Evolutionary conservation across 1,139 yeast genomes (phyloP).

Genomic region (Candida mesenterica): DNA sequence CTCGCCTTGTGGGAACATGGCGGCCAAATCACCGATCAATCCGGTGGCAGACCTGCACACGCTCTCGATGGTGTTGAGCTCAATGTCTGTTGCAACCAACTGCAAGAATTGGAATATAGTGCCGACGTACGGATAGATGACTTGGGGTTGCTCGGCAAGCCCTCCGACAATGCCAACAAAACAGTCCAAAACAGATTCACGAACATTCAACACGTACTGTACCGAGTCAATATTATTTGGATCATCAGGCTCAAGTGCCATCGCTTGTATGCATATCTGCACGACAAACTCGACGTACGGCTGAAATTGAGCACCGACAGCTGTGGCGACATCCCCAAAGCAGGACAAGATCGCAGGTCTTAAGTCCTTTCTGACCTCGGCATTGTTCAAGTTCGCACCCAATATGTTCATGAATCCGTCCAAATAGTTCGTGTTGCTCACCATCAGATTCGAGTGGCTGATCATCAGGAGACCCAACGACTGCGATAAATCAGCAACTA

Average conservation of each 20-base stretch:
- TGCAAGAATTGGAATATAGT: slow-evolving; percentile 71
- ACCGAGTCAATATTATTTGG: slow-evolving; percentile 62
- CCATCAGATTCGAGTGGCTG: slow-evolving; percentile 54
- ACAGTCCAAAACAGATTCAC: slow-evolving; percentile 89
- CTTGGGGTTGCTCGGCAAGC: slow-evolving; percentile 64
- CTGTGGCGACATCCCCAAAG: slow-evolving; percentile 92
- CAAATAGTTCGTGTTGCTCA: slow-evolving; percentile 49
- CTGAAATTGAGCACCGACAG: slow-evolving; percentile 72
- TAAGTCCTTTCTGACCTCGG: slow-evolving; percentile 70
- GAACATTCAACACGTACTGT: slow-evolving; percentile 70
- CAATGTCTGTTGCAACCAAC: slow-evolving; percentile 57
- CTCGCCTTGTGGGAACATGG: slow-evolving; percentile 77
- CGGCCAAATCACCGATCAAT: slow-evolving; percentile 85
- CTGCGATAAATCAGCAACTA: slow-evolving; percentile 96
- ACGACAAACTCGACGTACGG: slow-evolving; percentile 79
- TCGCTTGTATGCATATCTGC: slow-evolving; percentile 63
- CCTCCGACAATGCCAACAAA: slow-evolving; percentile 96
- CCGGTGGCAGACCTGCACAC: slow-evolving; percentile 82
- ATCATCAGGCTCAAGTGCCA: slow-evolving; percentile 52
- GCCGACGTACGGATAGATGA: slow-evolving; percentile 61
- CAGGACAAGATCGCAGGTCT: slow-evolving; percentile 91
- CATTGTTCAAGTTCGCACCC: slow-evolving; percentile 66
- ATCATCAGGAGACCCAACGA: slow-evolving; percentile 73
- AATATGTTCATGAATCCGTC: slow-evolving; percentile 79
- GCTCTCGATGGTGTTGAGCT: slow-evolving; percentile 58